Evolutionary conservation across 768 basidiomycete species (phyloP).

Genomic region (Thelephora aurantiotincta): DNA sequence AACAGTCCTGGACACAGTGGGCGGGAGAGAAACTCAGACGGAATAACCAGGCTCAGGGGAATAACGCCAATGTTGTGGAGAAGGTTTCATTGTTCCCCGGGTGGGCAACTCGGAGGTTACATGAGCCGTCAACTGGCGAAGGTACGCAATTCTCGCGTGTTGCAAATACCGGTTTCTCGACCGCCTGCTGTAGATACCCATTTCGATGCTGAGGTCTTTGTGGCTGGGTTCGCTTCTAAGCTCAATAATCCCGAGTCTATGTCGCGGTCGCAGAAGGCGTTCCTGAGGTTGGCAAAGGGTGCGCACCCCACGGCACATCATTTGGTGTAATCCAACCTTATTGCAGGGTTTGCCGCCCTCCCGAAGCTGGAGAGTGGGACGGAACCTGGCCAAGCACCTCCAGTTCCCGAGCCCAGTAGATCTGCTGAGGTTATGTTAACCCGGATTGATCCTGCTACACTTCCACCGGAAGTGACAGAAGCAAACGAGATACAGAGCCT

Average conservation of each 20-base stretch:
- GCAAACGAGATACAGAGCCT: slow-evolving; percentile 42
- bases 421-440: slow-evolving; percentile 38
- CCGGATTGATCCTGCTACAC: slow-evolving; percentile 35
- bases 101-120: slow-evolving; percentile 54
- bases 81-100: slow-evolving; percentile 60
- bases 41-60: slow-evolving; percentile 11
- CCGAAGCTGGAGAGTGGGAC: slow-evolving; percentile 29
- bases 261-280: slow-evolving; percentile 62
- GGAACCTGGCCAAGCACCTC: slow-evolving; percentile 9
- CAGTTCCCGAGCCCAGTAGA: slow-evolving; percentile 7
- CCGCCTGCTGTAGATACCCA: slow-evolving; percentile 22
- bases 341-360: slow-evolving; percentile 55
- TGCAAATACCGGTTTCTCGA: not conserved
- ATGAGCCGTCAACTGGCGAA: slow-evolving; percentile 1
- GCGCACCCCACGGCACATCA: slow-evolving; percentile 7
- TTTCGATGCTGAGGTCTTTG: slow-evolving; percentile 59
- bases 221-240: slow-evolving; percentile 66
- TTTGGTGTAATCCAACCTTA: not conserved
- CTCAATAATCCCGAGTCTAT: slow-evolving; percentile 43
- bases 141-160: not conserved
- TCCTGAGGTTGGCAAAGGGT: slow-evolving; percentile 72
- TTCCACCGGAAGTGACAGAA: slow-evolving; percentile 44
- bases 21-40: slow-evolving; percentile 32
- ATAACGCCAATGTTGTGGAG: slow-evolving; percentile 21
- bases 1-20: slow-evolving; percentile 47